phyloP scores from a whole-genome alignment of 176 grass and related monocot genomes.

The Metroxylon sagu region DNA sequence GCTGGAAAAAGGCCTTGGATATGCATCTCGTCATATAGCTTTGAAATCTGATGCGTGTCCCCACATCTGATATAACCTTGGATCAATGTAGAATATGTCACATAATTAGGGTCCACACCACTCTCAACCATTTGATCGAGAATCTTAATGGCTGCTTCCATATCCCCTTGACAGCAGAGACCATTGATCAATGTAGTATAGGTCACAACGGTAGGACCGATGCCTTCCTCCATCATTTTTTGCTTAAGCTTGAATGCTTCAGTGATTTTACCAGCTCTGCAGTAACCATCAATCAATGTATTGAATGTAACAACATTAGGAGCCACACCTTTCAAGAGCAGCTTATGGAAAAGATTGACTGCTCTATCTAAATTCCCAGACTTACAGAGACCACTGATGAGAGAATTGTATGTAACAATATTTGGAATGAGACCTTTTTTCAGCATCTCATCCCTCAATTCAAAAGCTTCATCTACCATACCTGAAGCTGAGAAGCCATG shows the following conservation, averaged over 20 bases:
- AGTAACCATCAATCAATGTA: slow-evolving; percentile 76
- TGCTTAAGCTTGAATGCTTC: slow-evolving; percentile 91
- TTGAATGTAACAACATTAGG: slow-evolving; percentile 78
- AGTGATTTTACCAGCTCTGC: slow-evolving; percentile 56
- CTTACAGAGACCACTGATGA: slow-evolving; percentile 91
- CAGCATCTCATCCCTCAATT: slow-evolving; percentile 64
- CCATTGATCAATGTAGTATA: slow-evolving; percentile 93
- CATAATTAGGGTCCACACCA: slow-evolving; percentile 74
- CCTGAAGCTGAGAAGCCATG: slow-evolving; percentile 69
- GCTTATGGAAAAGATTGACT: slow-evolving; percentile 67
- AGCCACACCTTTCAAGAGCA: slow-evolving; percentile 46
- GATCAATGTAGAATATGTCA: slow-evolving; percentile 79
- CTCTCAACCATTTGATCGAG: slow-evolving; percentile 93
- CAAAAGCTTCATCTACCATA: slow-evolving; percentile 59
- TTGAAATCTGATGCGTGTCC: slow-evolving; percentile 64
- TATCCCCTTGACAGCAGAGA: slow-evolving; percentile 73
- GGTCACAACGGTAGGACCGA: slow-evolving; percentile 65
- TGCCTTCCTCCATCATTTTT: slow-evolving; percentile 67
- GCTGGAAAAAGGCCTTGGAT: slow-evolving; percentile 52
- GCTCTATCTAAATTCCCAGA: slow-evolving; percentile 59
- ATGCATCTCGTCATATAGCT: slow-evolving; percentile 82
- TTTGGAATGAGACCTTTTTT: slow-evolving; percentile 42
- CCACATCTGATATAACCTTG: slow-evolving; percentile 66
- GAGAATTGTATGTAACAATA: slow-evolving; percentile 81
- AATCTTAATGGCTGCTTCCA: slow-evolving; percentile 84